phyloP scores from a whole-genome alignment of 768 basidiomycete genomes.

The Hebeloma cylindrosporum region DNA sequence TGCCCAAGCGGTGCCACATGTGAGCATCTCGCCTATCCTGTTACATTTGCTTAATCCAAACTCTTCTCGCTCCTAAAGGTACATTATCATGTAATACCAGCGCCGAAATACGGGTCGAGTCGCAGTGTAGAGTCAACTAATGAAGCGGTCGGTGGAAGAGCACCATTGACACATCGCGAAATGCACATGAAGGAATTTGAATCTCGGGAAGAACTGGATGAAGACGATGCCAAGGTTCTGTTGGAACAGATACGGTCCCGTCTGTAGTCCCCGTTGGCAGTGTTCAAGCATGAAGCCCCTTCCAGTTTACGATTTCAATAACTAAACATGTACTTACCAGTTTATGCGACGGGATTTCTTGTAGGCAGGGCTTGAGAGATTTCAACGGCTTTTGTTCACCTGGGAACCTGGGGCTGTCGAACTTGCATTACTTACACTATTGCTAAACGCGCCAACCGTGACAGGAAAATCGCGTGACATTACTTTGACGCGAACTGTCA shows the following conservation, averaged over 20 bases:
- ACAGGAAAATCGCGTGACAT: too few relatives aligned
- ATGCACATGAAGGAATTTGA: conserved; percentile 66
- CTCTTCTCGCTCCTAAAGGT: conserved; percentile 41
- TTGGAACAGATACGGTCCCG: conserved; percentile 17
- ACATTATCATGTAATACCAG: conserved; percentile 77
- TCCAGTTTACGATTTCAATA: too few relatives aligned
- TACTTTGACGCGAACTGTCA: conserved; percentile 7
- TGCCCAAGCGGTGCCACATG: conserved; percentile 79
- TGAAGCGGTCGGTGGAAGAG: conserved; percentile 12
- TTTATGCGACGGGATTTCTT: too few relatives aligned
- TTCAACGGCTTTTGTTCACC: too few relatives aligned
- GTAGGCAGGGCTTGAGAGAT: too few relatives aligned
- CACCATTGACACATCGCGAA: conserved; percentile 42
- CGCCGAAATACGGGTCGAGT: conserved; percentile 45
- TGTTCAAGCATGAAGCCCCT: too few relatives aligned
- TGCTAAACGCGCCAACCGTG: too few relatives aligned
- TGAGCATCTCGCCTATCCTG: conserved; percentile 29
- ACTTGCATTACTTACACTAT: too few relatives aligned
- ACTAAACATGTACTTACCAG: too few relatives aligned
- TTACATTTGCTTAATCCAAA: background rate
- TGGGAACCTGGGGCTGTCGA: too few relatives aligned
- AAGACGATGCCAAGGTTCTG: conserved; percentile 51
- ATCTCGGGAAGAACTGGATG: conserved; percentile 56
- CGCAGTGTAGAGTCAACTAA: conserved; percentile 10
- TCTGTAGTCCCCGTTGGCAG: too few relatives aligned